Conservation (phyloP, 129 eudicot genomes). For the Calendula officinalis region DNA sequence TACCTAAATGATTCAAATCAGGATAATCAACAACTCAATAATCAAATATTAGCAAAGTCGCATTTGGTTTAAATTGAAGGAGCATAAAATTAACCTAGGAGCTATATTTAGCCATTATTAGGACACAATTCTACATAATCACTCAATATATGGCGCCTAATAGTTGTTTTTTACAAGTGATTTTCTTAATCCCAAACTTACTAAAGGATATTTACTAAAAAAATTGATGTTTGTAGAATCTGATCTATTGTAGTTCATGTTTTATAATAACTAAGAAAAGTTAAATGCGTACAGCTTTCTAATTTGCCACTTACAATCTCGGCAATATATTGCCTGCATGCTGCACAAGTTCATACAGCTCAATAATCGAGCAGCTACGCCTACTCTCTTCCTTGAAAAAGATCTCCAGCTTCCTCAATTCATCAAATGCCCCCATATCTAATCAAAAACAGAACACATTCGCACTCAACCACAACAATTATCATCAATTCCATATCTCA, state of each 20-base stretch:
- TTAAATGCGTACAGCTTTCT: not conserved
- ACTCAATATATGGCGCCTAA: too few species aligned
- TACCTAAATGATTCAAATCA: slow-evolving; percentile 52
- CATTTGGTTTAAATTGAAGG: slow-evolving; percentile 8
- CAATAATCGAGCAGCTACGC: slow-evolving; percentile 92
- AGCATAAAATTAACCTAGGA: slow-evolving; percentile 6
- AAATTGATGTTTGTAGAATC: too few species aligned
- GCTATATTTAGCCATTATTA: not conserved
- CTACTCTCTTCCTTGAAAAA: slow-evolving; percentile 83
- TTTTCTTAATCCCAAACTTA: too few species aligned
- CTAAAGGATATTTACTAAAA: too few species aligned
- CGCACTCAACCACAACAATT: slow-evolving; percentile 11
- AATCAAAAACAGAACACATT: slow-evolving; percentile 13
- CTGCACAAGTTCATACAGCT: slow-evolving; percentile 97
- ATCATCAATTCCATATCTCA: not conserved
- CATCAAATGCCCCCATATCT: slow-evolving; percentile 99
- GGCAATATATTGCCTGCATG: slow-evolving; percentile 98
- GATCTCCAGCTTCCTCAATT: slow-evolving; percentile 83
- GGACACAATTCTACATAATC: too few species aligned
- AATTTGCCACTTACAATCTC: slow-evolving; percentile 60
- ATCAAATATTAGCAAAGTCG: not conserved
- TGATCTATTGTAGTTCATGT: too few species aligned
- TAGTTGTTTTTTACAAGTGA: too few species aligned
- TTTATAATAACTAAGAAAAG: not conserved
- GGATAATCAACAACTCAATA: slow-evolving; percentile 14